Evolutionary conservation across 2,329 filamentous ascomycete species (phyloP).

Genomic region (Aureobasidium sp.): DNA sequence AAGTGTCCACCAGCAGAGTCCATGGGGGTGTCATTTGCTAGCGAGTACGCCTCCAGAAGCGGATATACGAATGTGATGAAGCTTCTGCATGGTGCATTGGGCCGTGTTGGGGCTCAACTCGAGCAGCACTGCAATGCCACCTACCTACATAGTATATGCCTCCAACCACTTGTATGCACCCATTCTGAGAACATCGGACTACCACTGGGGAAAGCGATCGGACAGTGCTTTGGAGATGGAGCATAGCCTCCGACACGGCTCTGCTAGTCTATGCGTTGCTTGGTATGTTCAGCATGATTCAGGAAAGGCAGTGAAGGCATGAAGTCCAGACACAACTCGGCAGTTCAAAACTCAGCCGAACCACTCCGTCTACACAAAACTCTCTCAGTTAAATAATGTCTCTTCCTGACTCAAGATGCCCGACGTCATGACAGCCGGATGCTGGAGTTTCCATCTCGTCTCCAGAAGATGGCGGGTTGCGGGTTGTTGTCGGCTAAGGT

Average conservation of each 20-base stretch:
- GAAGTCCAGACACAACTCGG: background rate
- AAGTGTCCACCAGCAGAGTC: background rate
- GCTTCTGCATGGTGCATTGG: background rate
- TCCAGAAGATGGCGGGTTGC: background rate
- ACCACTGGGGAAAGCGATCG: background rate
- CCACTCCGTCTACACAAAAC: background rate
- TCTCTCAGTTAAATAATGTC: background rate
- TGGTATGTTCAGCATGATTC: background rate
- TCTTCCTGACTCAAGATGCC: background rate
- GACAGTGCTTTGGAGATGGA: background rate
- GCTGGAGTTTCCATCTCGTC: background rate
- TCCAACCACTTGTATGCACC: background rate
- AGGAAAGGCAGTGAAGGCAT: too few species aligned
- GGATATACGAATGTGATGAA: background rate
- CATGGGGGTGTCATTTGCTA: too few species aligned
- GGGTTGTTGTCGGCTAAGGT: constrained; percentile 2
- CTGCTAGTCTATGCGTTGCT: background rate
- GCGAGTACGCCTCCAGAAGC: background rate
- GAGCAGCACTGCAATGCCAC: background rate
- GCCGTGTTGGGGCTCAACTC: background rate
- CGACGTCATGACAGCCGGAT: background rate
- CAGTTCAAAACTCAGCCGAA: background rate
- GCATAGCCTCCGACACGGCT: background rate
- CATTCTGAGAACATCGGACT: background rate
- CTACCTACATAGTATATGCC: background rate